Conservation (phyloP, 768 basidiomycete species). For the Boletus tomentosulus region DNA sequence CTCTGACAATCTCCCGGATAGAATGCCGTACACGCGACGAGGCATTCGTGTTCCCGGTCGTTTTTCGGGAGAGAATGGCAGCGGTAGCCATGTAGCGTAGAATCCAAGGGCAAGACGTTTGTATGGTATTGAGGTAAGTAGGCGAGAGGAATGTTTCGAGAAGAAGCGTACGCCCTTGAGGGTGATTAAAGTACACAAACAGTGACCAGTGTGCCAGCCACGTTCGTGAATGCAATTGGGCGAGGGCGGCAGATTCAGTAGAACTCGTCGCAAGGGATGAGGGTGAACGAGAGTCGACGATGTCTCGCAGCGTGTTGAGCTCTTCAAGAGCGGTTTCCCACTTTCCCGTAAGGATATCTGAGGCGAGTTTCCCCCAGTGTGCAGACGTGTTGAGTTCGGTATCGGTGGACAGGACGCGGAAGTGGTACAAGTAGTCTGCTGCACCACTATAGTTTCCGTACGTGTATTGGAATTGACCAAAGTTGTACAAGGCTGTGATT, state of each 20-base stretch:
- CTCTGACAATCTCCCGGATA: slow-evolving; percentile 87
- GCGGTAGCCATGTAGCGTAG: slow-evolving; percentile 92
- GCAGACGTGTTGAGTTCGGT: slow-evolving; percentile 91
- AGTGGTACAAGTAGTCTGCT: slow-evolving; percentile 97
- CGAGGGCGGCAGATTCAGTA: slow-evolving; percentile 65
- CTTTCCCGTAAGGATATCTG: slow-evolving; percentile 89
- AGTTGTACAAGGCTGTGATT: slow-evolving; percentile 95
- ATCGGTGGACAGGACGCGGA: slow-evolving; percentile 95
- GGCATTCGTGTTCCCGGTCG: slow-evolving; percentile 42
- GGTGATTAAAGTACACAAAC: slow-evolving; percentile 98
- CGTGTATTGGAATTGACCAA: slow-evolving; percentile 98
- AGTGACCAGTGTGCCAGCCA: slow-evolving; percentile 98
- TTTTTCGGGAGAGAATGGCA: slow-evolving; percentile 85
- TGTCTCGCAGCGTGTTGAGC: slow-evolving; percentile 90
- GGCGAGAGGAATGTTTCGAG: slow-evolving; percentile 96
- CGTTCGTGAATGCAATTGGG: slow-evolving; percentile 89
- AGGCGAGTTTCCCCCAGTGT: slow-evolving; percentile 98
- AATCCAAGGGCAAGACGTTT: slow-evolving; percentile 92
- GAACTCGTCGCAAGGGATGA: slow-evolving; percentile 43
- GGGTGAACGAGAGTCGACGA: slow-evolving; percentile 76
- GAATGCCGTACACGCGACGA: slow-evolving; percentile 81
- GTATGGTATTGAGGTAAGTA: slow-evolving; percentile 97
- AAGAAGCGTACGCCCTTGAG: slow-evolving; percentile 83
- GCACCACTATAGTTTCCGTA: slow-evolving; percentile 96
- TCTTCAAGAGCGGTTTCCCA: slow-evolving; percentile 96